A percentile compares a stretch with the other conserved stretches of the same genome.
Conservation (phyloP, 2,329 filamentous ascomycete genomes). For the Penicillium sp. region DNA sequence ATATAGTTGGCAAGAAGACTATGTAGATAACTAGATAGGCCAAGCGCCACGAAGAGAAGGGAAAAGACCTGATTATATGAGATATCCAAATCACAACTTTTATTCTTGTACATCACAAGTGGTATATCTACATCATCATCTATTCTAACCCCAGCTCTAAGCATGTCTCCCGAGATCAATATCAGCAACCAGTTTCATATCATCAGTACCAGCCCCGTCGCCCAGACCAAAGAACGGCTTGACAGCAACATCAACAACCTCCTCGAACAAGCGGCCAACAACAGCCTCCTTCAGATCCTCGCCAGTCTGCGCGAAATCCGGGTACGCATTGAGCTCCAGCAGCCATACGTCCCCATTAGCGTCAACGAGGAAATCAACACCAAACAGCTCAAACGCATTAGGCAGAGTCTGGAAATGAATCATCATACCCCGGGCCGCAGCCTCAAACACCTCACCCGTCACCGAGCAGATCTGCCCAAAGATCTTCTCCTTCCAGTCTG, state of each 20-base stretch:
- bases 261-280: conserved; percentile 68
- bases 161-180: conserved; percentile 34
- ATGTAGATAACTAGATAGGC: background rate
- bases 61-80: background rate
- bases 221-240: conserved; percentile 55
- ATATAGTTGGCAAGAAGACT: background rate
- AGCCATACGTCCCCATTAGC: conserved; percentile 58
- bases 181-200: conserved; percentile 35
- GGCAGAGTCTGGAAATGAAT: conserved; percentile 84
- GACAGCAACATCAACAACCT: conserved; percentile 60
- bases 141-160: conserved; percentile 11
- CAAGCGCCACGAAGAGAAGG: background rate
- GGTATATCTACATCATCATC: conserved; percentile 1
- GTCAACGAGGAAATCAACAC: conserved; percentile 81
- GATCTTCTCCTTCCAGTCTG: conserved; percentile 50
- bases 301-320: conserved; percentile 89
- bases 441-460: conserved; percentile 74
- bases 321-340: conserved; percentile 90
- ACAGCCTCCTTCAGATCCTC: conserved; percentile 57
- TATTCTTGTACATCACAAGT: conserved; percentile 5
- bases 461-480: conserved; percentile 65
- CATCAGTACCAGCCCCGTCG: conserved; percentile 17
- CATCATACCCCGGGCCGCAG: conserved; percentile 71
- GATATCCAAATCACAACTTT: background rate
- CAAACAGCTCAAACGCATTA: conserved; percentile 86